These are phyloP conservation scores for Aspergillus taichungensis DNA, from an alignment of 495 filamentous ascomycete species.

Conservation along the genomic window DNA sequence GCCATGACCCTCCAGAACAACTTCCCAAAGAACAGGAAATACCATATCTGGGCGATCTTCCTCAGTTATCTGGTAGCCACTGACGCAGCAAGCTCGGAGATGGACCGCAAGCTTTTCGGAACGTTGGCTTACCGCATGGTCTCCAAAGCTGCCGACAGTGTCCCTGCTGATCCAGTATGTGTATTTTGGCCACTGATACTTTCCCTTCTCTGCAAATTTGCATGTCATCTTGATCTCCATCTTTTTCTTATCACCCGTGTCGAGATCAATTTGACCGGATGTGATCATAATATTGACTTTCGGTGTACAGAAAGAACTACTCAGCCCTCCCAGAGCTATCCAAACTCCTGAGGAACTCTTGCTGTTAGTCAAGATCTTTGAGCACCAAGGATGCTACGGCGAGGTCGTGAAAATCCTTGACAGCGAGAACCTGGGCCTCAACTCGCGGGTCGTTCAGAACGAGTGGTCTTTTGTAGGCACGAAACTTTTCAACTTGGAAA, in stretches of 20 bases:
- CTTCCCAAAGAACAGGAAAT: slow-evolving; percentile 47
- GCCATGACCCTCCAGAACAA: slow-evolving; percentile 52
- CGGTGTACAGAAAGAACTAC: slow-evolving; percentile 27
- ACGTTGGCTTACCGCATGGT: slow-evolving; percentile 51
- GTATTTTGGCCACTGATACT: background rate
- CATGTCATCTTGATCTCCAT: background rate
- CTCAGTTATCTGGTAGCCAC: slow-evolving; percentile 35
- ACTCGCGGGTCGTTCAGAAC: slow-evolving; percentile 42
- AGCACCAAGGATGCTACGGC: slow-evolving; percentile 32
- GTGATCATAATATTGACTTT: slow-evolving; percentile 13
- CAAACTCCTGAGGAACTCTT: slow-evolving; percentile 46
- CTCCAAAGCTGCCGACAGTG: slow-evolving; percentile 46
- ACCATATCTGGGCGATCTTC: slow-evolving; percentile 52
- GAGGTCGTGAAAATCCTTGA: slow-evolving; percentile 45
- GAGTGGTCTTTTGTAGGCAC: slow-evolving; percentile 41
- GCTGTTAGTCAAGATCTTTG: slow-evolving; percentile 44
- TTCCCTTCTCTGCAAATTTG: background rate
- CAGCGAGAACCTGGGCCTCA: slow-evolving; percentile 41
- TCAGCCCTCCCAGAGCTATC: slow-evolving; percentile 42
- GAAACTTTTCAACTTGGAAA: slow-evolving; percentile 37
- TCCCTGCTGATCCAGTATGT: slow-evolving; percentile 38
- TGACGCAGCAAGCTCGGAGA: slow-evolving; percentile 29
- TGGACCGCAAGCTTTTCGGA: slow-evolving; percentile 47
- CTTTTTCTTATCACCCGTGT: background rate
- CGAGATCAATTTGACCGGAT: background rate